A percentile compares a stretch with the other conserved stretches of the same genome.
Conservation (phyloP, 768 basidiomycete genomes). For the Coprinopsis cinerea region DNA sequence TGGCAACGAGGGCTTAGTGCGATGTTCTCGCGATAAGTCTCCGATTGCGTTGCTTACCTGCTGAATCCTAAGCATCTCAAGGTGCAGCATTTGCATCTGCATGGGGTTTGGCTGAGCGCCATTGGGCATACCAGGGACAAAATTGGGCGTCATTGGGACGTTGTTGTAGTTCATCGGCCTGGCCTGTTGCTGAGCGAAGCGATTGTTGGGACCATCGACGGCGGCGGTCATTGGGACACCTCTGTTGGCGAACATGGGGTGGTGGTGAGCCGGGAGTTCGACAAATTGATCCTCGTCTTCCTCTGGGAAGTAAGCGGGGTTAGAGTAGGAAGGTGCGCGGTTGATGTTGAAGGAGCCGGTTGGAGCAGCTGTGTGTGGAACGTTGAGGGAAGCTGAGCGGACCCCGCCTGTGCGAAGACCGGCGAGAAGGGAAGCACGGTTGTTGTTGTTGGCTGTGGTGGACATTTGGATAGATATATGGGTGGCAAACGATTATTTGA, state of each 20-base stretch:
- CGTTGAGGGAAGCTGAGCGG: slow-evolving; percentile 56
- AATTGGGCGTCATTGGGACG: slow-evolving; percentile 49
- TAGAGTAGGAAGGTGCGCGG: slow-evolving; percentile 45
- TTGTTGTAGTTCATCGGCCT: slow-evolving; percentile 49
- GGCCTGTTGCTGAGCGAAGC: slow-evolving; percentile 60
- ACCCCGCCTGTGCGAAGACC: slow-evolving; percentile 90
- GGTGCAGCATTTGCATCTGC: slow-evolving; percentile 82
- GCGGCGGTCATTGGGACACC: slow-evolving; percentile 63
- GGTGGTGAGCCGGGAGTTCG: slow-evolving; percentile 38
- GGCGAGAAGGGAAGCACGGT: slow-evolving; percentile 79
- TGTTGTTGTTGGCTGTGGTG: slow-evolving; percentile 42
- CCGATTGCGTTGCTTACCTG: slow-evolving; percentile 48
- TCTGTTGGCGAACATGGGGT: slow-evolving; percentile 47
- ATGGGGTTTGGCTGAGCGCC: slow-evolving; percentile 35
- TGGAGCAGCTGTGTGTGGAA: slow-evolving; percentile 68
- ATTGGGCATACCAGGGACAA: slow-evolving; percentile 45
- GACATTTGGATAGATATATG: slow-evolving; percentile 38
- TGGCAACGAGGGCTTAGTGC: slow-evolving; percentile 7
- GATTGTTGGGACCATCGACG: slow-evolving; percentile 61
- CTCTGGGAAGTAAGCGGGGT: slow-evolving; percentile 37
- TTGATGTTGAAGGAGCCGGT: slow-evolving; percentile 58
- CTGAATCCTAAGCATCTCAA: slow-evolving; percentile 80
- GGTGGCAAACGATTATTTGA: slow-evolving; percentile 17
- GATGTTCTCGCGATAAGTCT: no score
- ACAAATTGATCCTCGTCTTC: slow-evolving; percentile 59